phyloP scores from a whole-genome alignment of 1,284 basidiomycete genomes.

The Trichosporon inkin region DNA sequence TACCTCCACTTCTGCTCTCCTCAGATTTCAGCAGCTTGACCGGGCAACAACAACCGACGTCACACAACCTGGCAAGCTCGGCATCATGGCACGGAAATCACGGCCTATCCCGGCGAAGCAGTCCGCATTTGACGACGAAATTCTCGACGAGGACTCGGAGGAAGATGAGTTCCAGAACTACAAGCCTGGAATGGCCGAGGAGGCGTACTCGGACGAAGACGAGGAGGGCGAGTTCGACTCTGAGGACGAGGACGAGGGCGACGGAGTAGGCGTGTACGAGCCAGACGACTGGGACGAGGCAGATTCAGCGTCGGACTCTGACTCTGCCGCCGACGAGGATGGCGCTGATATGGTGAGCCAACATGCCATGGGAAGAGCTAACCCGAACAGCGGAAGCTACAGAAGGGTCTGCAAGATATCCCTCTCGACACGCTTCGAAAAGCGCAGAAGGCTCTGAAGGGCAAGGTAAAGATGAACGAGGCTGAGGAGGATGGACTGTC shows the following conservation, averaged over 20 bases:
- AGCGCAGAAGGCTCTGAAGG: constrained; percentile 17
- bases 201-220: constrained; percentile 53
- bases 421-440: constrained; percentile 52
- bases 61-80: background rate
- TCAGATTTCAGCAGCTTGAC: background rate
- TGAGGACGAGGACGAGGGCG: constrained; percentile 32
- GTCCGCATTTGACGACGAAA: constrained; percentile 28
- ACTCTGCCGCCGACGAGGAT: constrained; percentile 14
- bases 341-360: constrained; percentile 26
- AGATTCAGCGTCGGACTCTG: constrained; percentile 34
- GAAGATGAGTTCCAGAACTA: constrained; percentile 42
- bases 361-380: background rate
- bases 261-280: constrained; percentile 41
- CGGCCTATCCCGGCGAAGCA: background rate
- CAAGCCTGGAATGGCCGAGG: constrained; percentile 42
- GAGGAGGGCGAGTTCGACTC: constrained; percentile 52
- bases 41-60: background rate
- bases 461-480: constrained; percentile 28
- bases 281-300: constrained; percentile 46
- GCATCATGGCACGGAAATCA: background rate
- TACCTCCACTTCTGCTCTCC: background rate
- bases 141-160: constrained; percentile 44
- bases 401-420: constrained; percentile 21
- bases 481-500: constrained; percentile 3
- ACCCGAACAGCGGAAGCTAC: constrained; percentile 13